Evolutionary conservation across 345 rosid genomes (phyloP).

Genomic region (Sonneratia caseolaris): DNA sequence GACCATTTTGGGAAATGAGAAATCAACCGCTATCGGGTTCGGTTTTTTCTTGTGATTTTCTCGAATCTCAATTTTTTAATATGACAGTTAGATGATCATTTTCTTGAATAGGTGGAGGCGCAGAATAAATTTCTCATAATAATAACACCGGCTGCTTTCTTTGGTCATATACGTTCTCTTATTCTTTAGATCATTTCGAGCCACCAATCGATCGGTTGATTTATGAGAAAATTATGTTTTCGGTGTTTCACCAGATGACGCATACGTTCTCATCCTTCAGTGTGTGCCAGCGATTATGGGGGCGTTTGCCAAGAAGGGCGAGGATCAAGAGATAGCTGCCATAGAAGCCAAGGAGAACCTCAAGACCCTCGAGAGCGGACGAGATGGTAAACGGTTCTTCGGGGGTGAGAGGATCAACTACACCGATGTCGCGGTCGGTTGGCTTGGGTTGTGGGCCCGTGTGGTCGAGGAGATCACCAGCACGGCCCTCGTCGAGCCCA

Average conservation of each 20-base stretch:
- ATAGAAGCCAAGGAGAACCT: conserved; percentile 19
- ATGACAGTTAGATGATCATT: too few species aligned
- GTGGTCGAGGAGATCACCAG: conserved; percentile 16
- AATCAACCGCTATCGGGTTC: too few species aligned
- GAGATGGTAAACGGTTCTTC: conserved; percentile 17
- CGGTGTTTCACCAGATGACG: not conserved
- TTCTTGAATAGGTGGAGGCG: too few species aligned
- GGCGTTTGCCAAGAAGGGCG: conserved; percentile 10
- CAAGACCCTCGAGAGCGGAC: conserved; percentile 16
- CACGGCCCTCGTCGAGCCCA: conserved; percentile 22
- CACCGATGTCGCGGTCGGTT: conserved; percentile 19
- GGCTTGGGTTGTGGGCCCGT: conserved; percentile 22
- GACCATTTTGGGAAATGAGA: too few species aligned
- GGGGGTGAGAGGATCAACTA: conserved; percentile 24
- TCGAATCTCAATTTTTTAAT: too few species aligned
- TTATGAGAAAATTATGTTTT: too few species aligned
- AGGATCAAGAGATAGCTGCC: conserved; percentile 18
- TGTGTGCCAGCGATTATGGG: conserved; percentile 13
- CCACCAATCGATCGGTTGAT: not conserved
- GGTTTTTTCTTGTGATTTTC: too few species aligned
- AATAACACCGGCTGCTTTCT: too few species aligned
- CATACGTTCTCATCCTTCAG: conserved; percentile 1
- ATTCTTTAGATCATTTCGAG: not conserved
- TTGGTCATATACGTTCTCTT: too few species aligned
- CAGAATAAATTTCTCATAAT: too few species aligned